phyloP scores from a whole-genome alignment of 208 protist genomes.

The Naegleria gruberi region DNA sequence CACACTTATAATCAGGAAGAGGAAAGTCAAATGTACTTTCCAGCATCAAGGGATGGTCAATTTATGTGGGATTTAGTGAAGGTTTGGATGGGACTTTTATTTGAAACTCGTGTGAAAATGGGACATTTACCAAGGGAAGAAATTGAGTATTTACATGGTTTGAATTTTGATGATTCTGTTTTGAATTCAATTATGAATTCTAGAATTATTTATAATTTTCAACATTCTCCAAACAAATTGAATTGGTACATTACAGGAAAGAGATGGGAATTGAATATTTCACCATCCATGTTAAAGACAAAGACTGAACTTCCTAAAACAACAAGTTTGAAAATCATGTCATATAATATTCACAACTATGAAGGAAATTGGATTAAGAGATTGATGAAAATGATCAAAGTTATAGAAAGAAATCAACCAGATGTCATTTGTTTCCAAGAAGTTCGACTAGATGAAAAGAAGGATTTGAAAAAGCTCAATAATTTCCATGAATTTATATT shows the following conservation, averaged over 20 bases:
- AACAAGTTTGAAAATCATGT: not conserved
- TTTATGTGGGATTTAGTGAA: not conserved
- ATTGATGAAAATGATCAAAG: not conserved
- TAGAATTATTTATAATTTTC: not conserved
- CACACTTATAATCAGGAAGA: not conserved
- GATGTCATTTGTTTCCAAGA: conserved; percentile 16
- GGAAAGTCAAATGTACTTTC: not conserved
- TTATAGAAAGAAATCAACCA: not conserved
- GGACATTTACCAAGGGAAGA: not conserved
- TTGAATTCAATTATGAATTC: no score
- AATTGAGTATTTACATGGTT: not conserved
- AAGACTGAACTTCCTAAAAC: not conserved
- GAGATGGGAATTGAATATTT: not conserved
- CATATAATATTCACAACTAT: conserved; percentile 12
- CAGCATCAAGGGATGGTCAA: not conserved
- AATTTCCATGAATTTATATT: not conserved
- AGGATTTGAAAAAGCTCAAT: not conserved
- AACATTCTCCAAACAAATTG: not conserved
- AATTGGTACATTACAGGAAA: not conserved
- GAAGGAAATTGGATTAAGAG: not conserved
- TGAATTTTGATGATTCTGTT: not conserved
- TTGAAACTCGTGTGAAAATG: not conserved
- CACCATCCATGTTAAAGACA: not conserved
- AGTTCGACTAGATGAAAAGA: conserved; percentile 1
- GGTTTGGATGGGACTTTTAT: not conserved